Evolutionary conservation across 176 grass and related monocot species (phyloP), one percentile per base, ranked within the genome.

Genomic region (Paspalum vaginatum): DNA sequence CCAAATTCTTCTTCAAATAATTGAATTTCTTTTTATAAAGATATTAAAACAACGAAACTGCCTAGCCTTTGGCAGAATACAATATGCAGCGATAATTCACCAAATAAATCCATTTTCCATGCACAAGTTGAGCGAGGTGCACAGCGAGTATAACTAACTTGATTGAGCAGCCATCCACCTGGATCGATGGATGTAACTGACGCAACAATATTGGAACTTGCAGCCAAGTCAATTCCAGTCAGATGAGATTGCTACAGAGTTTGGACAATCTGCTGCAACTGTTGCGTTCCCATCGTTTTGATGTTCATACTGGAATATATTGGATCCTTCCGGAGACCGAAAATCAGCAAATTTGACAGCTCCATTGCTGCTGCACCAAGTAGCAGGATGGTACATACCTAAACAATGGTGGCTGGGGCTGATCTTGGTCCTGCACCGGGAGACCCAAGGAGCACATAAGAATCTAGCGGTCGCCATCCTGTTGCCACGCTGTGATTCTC

Each of bases 401-500:
- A 80, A 79, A 88, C 26, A 40, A 53, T 46, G 69, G 43, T 79
- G 42, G 68, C 50, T 83, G 59, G 25, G 27, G 37, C 56, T 76
- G 56, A 61, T 61, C 20, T 79, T 73, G 79, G 26, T 68, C 75
- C 61, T 52, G 21, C 39, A 27, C 48, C 3, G 45, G 76, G 87
- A 84, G 70, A 88, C 87, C 87, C 81, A 88, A 84, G 41, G 14
- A 24, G 50, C 76, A 68, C 15, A 45, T 22, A 16, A 61, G 70
- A 74, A 84, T 84, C 75, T 84, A 80, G 72, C 20, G 61, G 87
- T 88, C 81, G 25, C 76, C 76, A 61, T 68, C 81, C 18, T 54
- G 53, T 69, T 45, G 58, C 62, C 53, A 80, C 17, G 0, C 21
- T 40, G 47, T 52, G 61, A 74, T 79, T 76, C 79, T 75, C 85